A percentile compares a stretch with the other conserved stretches of the same genome.
phyloP scores from a whole-genome alignment of 805 yeast genomes.

The Ogataea trehalophila region DNA sequence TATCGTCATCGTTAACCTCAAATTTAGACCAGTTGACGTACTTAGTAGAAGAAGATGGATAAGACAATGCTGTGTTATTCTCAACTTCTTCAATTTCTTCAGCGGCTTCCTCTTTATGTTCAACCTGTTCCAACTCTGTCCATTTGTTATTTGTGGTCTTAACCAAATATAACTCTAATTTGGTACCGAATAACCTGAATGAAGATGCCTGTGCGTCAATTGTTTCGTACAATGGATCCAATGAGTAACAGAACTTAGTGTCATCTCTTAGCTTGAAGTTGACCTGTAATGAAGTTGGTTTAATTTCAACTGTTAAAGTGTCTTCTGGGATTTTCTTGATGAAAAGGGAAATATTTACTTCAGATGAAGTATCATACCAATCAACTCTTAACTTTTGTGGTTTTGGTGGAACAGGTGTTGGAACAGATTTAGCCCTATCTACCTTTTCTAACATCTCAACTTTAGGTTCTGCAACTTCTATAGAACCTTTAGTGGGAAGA shows the following conservation, averaged over 20 bases:
- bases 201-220: conserved; percentile 45
- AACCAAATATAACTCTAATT: conserved; percentile 61
- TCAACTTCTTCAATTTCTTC: not conserved
- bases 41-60: conserved; percentile 63
- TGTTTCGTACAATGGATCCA: conserved; percentile 48
- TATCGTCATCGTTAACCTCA: conserved; percentile 37
- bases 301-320: conserved; percentile 37
- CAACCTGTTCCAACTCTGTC: conserved; percentile 42
- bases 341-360: conserved; percentile 64
- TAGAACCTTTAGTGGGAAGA: not conserved
- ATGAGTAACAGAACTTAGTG: conserved; percentile 47
- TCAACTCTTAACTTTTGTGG: conserved; percentile 44
- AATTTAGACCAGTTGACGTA: conserved; percentile 67
- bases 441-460: too few species aligned
- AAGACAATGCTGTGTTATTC: conserved; percentile 23
- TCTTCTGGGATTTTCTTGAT: conserved; percentile 59
- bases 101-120: conserved; percentile 3
- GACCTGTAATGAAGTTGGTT: conserved; percentile 33
- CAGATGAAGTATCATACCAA: conserved; percentile 63
- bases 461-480: too few species aligned
- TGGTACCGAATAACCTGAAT: conserved; percentile 58
- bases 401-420: conserved; percentile 6
- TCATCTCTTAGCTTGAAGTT: conserved; percentile 44
- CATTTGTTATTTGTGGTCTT: conserved; percentile 48
- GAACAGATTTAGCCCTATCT: not conserved